Evolutionary conservation across 1,139 yeast species (phyloP).

Genomic region (Diutina siamensis): DNA sequence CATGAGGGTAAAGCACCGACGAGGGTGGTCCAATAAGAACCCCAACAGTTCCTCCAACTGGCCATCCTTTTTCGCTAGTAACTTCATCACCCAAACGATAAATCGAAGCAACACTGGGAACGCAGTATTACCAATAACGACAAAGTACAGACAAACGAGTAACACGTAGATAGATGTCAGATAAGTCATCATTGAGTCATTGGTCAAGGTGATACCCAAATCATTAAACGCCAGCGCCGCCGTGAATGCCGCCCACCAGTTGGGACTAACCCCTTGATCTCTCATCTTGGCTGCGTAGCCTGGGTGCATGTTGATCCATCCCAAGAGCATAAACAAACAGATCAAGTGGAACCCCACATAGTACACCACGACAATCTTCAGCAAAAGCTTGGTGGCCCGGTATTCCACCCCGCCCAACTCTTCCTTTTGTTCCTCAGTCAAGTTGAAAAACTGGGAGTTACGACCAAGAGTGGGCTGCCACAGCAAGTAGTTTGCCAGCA

Average conservation of each 20-base stretch:
- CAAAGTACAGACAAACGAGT: slow-evolving; percentile 51
- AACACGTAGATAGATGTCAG: slow-evolving; percentile 52
- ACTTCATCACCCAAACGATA: slow-evolving; percentile 69
- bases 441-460: slow-evolving; percentile 79
- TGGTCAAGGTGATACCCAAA: slow-evolving; percentile 69
- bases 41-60: slow-evolving; percentile 66
- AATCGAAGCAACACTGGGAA: slow-evolving; percentile 75
- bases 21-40: slow-evolving; percentile 85
- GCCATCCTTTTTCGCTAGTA: slow-evolving; percentile 54
- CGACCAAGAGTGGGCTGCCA: slow-evolving; percentile 94
- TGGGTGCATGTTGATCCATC: slow-evolving; percentile 21
- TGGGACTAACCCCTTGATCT: slow-evolving; percentile 49
- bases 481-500: slow-evolving; percentile 61
- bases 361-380: slow-evolving; percentile 53
- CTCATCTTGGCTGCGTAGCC: slow-evolving; percentile 18
- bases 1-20: slow-evolving; percentile 87
- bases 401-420: slow-evolving; percentile 97
- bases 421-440: slow-evolving; percentile 76
- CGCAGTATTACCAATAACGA: slow-evolving; percentile 88
- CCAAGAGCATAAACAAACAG: slow-evolving; percentile 44
- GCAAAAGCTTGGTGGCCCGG: slow-evolving; percentile 69
- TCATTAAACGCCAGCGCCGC: slow-evolving; percentile 72
- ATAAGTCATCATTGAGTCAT: slow-evolving; percentile 66
- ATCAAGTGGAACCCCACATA: slow-evolving; percentile 68
- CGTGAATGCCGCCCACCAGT: slow-evolving; percentile 92